Conservation (phyloP, 768 basidiomycete genomes). For the Dioszegia aurantiaca region DNA sequence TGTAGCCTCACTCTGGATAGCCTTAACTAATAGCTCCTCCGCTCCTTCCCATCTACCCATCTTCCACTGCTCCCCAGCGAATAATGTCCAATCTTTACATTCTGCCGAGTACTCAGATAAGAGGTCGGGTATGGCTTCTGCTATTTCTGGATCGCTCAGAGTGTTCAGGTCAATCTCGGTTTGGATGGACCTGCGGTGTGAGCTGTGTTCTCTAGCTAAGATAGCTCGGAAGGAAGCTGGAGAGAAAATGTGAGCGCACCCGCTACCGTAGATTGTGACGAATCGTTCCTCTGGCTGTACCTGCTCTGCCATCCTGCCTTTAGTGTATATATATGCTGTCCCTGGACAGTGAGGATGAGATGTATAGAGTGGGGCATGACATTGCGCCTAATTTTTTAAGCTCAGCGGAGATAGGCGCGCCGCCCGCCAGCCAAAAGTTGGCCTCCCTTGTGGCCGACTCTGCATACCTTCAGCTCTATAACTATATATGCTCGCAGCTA, state of each 20-base stretch:
- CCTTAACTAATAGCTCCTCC: constrained; percentile 69
- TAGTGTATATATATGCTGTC: neutral
- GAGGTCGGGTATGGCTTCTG: constrained; percentile 53
- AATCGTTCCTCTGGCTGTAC: constrained; percentile 11
- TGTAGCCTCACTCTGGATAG: constrained; percentile 51
- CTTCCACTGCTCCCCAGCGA: constrained; percentile 86
- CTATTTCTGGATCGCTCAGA: constrained; percentile 72
- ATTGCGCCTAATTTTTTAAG: neutral
- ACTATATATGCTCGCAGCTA: constrained; percentile 13
- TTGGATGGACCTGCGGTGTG: constrained; percentile 43
- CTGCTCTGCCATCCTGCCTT: constrained; percentile 22
- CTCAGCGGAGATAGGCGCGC: neutral
- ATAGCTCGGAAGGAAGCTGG: neutral
- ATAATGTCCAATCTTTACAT: constrained; percentile 49
- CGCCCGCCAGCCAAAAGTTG: too few species aligned
- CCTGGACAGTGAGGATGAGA: neutral
- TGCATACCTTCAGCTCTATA: neutral
- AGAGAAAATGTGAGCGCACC: constrained; percentile 19
- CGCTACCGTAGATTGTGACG: constrained; percentile 39
- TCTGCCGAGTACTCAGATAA: constrained; percentile 57
- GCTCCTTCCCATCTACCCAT: constrained; percentile 71
- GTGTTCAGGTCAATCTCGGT: constrained; percentile 78
- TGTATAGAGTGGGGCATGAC: neutral
- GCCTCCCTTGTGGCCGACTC: too few species aligned
- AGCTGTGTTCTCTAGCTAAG: too few species aligned